Base-by-base conservation (phyloP, 2,329 filamentous ascomycete species). In the Sordariomycetes sp. region DNA sequence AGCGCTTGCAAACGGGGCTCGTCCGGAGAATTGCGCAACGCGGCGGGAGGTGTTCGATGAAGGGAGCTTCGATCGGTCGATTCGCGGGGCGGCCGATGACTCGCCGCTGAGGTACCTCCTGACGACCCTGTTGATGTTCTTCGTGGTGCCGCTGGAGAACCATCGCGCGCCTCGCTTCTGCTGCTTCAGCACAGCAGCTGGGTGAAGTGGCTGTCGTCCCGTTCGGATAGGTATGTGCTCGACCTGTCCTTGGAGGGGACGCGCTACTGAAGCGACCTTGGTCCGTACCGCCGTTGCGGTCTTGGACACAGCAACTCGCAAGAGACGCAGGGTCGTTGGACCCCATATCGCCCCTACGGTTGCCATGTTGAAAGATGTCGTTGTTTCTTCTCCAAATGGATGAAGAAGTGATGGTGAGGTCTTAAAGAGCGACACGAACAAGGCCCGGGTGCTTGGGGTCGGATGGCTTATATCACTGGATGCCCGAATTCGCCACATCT, bases 1-100 rank as follows among this genome's bases (percentile, higher is more conserved):
- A 2, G 88, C 82, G 33, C 79, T 86, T 4, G 87, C 83, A 55
- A 96, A 96, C 0, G 90, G 90, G 20, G 87, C 79, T 33, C 84
- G 78, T 19, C 79, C 78, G 12, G 85, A 78, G 38, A 83, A 72
- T 40, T 78, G 73, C 21, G 66, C 69, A 36, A 76, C 59, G 28
- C 63, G 64, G 28, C 64, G 65, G 12, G 68, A 64, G 11, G 63
- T 70, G 39, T 57, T 62, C 14, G 70, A 71, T 17, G 55, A 54
- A 8, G 70, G 61, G 42, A 71, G 63, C 45, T 64, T 66, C 41
- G 59, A 59, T 41, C 69, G 66, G 51, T 68, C 64, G 48, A 67
- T 50, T 21, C 61, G 59, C 8, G 48, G 47, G 21, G 51, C 41
- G 20, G 52, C 39, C 47, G 32, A 47, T 16, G 35, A 35, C 34